A percentile compares a stretch with the other conserved stretches of the same genome.
Evolutionary conservation across 495 filamentous ascomycete genomes (phyloP).

Genomic region (Hypoxylon fragiforme): DNA sequence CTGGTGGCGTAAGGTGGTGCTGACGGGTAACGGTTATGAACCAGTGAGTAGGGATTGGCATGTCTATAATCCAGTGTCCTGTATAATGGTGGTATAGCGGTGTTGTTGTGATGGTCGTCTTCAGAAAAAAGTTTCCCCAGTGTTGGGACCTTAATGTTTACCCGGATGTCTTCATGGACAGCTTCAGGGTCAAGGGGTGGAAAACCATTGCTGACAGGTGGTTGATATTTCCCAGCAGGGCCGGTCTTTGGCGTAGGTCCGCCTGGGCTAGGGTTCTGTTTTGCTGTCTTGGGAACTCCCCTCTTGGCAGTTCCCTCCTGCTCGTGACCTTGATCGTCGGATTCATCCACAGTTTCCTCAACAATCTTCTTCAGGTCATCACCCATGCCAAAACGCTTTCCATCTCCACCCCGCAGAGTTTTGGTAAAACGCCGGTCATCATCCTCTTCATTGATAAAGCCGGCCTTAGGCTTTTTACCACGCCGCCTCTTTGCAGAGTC

Average conservation of each 20-base stretch:
- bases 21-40: constrained; percentile 14
- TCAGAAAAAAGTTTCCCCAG: not conserved
- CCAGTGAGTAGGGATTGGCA: constrained; percentile 14
- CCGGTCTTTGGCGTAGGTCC: not conserved
- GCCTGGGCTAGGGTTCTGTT: not conserved
- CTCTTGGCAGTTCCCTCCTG: no score
- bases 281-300: no score
- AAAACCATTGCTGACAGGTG: not conserved
- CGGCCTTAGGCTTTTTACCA: constrained; percentile 8
- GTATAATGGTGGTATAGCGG: constrained; percentile 4
- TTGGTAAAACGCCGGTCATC: constrained; percentile 25
- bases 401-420: constrained; percentile 4
- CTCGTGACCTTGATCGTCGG: not conserved
- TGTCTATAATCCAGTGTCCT: constrained; percentile 14
- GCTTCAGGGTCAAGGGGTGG: no score
- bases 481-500: constrained; percentile 12
- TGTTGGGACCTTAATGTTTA: constrained; percentile 2
- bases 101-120: not conserved
- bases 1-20: not conserved
- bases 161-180: no score
- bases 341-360: constrained; percentile 11
- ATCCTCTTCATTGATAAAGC: constrained; percentile 20
- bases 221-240: not conserved
- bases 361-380: constrained; percentile 25
- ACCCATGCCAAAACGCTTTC: constrained; percentile 24